Evolutionary conservation across 768 basidiomycete species (phyloP).

Genomic region (Kwoniella mangroviensis): DNA sequence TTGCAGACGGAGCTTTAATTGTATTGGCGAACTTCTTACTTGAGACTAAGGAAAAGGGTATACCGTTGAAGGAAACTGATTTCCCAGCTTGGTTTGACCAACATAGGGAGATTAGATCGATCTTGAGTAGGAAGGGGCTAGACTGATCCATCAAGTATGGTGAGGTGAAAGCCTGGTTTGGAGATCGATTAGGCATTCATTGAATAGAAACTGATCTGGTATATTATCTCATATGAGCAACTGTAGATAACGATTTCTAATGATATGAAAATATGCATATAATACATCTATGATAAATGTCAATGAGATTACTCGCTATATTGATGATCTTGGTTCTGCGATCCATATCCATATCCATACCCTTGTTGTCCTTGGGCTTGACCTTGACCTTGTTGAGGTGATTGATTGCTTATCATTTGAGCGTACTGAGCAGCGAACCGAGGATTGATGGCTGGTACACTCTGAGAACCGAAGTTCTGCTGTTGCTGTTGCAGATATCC

Average conservation of each 20-base stretch:
- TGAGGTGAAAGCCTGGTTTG: background rate
- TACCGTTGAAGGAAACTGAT: constrained; percentile 56
- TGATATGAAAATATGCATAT: background rate
- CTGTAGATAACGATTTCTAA: background rate
- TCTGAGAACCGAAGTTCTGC: background rate
- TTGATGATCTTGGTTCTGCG: constrained; percentile 3
- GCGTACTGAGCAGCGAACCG: constrained; percentile 49
- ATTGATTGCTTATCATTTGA: constrained; percentile 29
- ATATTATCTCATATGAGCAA: too few relatives aligned
- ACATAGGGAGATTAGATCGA: constrained; percentile 73
- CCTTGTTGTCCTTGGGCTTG: background rate
- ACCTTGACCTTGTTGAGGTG: constrained; percentile 4
- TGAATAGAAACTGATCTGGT: too few relatives aligned
- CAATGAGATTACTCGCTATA: constrained; percentile 7
- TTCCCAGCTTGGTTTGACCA: constrained; percentile 84
- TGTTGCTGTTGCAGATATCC: constrained; percentile 8
- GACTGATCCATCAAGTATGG: constrained; percentile 34
- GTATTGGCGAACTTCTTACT: constrained; percentile 95
- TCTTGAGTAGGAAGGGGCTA: constrained; percentile 51
- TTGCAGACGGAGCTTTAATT: constrained; percentile 79
- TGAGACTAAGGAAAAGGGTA: constrained; percentile 61
- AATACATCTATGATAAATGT: constrained; percentile 2
- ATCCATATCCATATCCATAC: too few relatives aligned
- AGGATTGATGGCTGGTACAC: constrained; percentile 51
- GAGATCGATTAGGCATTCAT: too few relatives aligned